Percentiles rank a stretch among this genome's conserved stretches.
Evolutionary conservation across 495 filamentous ascomycete species (phyloP).

Genomic region (Aspergillus avenaceus): DNA sequence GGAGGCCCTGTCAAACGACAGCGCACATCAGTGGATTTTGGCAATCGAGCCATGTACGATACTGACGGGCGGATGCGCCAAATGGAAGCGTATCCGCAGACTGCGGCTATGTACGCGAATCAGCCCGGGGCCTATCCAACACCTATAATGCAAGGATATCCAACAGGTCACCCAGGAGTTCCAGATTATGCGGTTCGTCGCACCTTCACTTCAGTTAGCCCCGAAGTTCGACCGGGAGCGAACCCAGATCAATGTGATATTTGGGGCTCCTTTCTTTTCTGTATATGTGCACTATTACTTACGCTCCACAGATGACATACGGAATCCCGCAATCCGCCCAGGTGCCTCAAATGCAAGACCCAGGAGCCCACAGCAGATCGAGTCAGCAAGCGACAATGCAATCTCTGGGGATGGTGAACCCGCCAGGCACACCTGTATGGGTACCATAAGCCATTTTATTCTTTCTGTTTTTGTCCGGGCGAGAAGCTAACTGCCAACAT

Average conservation of each 20-base stretch:
- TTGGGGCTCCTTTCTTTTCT: too few species aligned
- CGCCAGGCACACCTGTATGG: slow-evolving; percentile 43
- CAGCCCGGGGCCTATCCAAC: slow-evolving; percentile 36
- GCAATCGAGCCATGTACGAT: slow-evolving; percentile 37
- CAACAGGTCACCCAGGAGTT: slow-evolving; percentile 33
- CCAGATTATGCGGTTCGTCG: slow-evolving; percentile 43
- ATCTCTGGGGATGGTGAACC: slow-evolving; percentile 38
- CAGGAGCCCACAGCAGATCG: slow-evolving; percentile 31
- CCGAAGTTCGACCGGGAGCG: too few species aligned
- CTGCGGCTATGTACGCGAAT: slow-evolving; percentile 33
- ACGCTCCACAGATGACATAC: slow-evolving; percentile 29
- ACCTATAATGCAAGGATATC: slow-evolving; percentile 34
- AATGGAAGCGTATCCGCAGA: slow-evolving; percentile 38
- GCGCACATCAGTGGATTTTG: slow-evolving; percentile 43
- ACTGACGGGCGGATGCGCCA: slow-evolving; percentile 37
- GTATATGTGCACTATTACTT: too few species aligned
- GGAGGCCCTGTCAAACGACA: slow-evolving; percentile 36
- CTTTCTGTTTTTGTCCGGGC: too few species aligned
- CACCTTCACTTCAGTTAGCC: slow-evolving; percentile 5
- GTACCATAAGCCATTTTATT: slow-evolving; percentile 24
- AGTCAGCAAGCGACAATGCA: slow-evolving; percentile 41
- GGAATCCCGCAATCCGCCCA: slow-evolving; percentile 29
- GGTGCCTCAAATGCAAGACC: slow-evolving; percentile 37
- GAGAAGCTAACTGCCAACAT: slow-evolving; percentile 27
- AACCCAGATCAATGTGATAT: too few species aligned